phyloP scores from a whole-genome alignment of 495 filamentous ascomycete genomes.

The Cladorrhinum samala region DNA sequence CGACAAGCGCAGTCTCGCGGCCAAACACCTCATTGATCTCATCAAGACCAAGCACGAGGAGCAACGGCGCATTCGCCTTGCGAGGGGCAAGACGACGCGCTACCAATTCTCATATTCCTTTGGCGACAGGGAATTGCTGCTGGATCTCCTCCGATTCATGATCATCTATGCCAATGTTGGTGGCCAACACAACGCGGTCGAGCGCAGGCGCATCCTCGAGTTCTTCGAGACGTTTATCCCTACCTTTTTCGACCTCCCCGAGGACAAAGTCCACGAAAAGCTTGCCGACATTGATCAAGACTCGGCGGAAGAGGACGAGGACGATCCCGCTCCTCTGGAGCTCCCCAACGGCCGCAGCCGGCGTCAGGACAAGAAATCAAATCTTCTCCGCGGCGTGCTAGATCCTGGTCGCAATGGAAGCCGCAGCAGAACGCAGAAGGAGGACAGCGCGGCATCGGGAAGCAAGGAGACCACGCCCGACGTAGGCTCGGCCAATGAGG shows the following conservation, averaged over 20 bases:
- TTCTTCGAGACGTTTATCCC: slow-evolving; percentile 89
- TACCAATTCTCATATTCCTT: slow-evolving; percentile 72
- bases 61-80: slow-evolving; percentile 59
- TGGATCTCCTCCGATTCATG: slow-evolving; percentile 75
- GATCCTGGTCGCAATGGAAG: slow-evolving; percentile 67
- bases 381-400: slow-evolving; percentile 79
- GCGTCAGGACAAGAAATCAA: slow-evolving; percentile 66
- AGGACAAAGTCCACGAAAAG: slow-evolving; percentile 66
- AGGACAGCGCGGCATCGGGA: slow-evolving; percentile 62
- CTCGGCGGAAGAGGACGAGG: slow-evolving; percentile 62
- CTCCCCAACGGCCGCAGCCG: slow-evolving; percentile 56
- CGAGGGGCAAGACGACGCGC: slow-evolving; percentile 51
- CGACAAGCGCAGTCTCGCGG: slow-evolving; percentile 84
- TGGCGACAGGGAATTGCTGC: slow-evolving; percentile 68
- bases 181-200: slow-evolving; percentile 58
- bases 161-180: slow-evolving; percentile 66
- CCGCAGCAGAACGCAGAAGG: slow-evolving; percentile 56
- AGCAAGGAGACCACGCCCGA: slow-evolving; percentile 86
- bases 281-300: slow-evolving; percentile 63
- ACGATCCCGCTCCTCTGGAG: slow-evolving; percentile 51
- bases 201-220: slow-evolving; percentile 66
- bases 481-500: slow-evolving; percentile 61
- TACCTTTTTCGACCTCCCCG: slow-evolving; percentile 79
- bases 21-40: slow-evolving; percentile 77
- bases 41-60: slow-evolving; percentile 86